A percentile compares a stretch with the other conserved stretches of the same genome.
These are phyloP conservation scores for Colletotrichum sublineola DNA, from an alignment of 2,329 filamentous ascomycete species.

Conservation along the genomic window DNA sequence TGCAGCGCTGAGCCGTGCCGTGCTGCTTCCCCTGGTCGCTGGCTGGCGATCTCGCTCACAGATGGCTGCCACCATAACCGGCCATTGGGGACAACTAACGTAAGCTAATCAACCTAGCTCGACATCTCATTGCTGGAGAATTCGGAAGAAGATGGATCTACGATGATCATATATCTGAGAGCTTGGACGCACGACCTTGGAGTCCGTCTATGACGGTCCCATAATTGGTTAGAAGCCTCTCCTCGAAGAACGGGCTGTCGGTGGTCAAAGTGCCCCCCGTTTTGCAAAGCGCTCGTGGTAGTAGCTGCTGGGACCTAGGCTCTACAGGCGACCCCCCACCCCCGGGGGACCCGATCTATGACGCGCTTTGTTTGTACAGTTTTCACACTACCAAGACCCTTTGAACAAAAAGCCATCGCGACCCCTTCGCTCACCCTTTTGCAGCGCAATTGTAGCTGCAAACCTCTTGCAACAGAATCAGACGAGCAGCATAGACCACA, in stretches of 20 bases:
- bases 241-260: conserved; percentile 15
- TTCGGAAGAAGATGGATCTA: not conserved
- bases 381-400: conserved; percentile 1
- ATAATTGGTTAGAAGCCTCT: not conserved
- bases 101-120: not conserved
- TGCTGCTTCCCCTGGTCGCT: not conserved
- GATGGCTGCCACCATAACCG: conserved; percentile 6
- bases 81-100: conserved; percentile 8
- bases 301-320: conserved; percentile 10
- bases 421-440: not conserved
- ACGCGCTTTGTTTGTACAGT: conserved; percentile 36
- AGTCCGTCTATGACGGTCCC: not conserved
- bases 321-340: not conserved
- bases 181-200: not conserved
- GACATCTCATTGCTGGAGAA: not conserved
- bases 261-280: conserved; percentile 21
- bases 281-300: not conserved
- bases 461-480: not conserved
- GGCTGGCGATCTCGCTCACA: conserved; percentile 11
- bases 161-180: not conserved
- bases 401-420: conserved; percentile 12
- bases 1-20: conserved; percentile 21
- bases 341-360: conserved; percentile 21
- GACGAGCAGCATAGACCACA: not conserved
- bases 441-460: not conserved